phyloP scores from a whole-genome alignment of 208 protist species.

The Trypanosomatidae sp. region DNA sequence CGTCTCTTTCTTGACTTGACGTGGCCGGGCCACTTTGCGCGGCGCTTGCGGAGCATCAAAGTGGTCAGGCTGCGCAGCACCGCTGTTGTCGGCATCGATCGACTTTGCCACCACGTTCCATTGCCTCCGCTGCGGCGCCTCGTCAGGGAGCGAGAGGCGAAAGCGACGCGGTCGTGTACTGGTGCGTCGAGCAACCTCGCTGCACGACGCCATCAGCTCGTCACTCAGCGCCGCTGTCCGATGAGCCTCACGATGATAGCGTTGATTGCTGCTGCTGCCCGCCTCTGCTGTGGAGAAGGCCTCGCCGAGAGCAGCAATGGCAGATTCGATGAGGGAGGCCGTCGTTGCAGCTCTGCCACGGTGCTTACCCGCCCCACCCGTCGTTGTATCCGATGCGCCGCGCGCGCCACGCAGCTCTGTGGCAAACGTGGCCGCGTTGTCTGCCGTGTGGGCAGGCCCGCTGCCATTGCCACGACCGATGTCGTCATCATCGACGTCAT shows the following conservation, averaged over 20 bases:
- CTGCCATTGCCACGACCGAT: neutral
- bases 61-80: neutral
- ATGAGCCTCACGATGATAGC: constrained; percentile 6
- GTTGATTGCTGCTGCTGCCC: neutral
- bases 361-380: neutral
- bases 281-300: neutral
- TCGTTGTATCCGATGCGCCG: neutral
- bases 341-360: neutral
- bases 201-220: neutral
- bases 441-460: neutral
- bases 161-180: constrained; percentile 8
- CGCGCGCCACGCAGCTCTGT: constrained; percentile 14
- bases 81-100: neutral
- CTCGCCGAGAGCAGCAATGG: constrained; percentile 25
- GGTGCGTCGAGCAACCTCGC: neutral
- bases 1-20: constrained; percentile 15
- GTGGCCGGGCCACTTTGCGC: constrained; percentile 55
- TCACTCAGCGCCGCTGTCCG: constrained; percentile 1
- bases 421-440: constrained; percentile 7
- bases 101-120: neutral
- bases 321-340: constrained; percentile 17
- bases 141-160: constrained; percentile 15
- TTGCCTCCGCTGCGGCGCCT: neutral
- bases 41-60: constrained; percentile 50
- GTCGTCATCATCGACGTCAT: constrained; percentile 17